Conservation (phyloP, 495 filamentous ascomycete species). For the Trichoderma reesei region DNA sequence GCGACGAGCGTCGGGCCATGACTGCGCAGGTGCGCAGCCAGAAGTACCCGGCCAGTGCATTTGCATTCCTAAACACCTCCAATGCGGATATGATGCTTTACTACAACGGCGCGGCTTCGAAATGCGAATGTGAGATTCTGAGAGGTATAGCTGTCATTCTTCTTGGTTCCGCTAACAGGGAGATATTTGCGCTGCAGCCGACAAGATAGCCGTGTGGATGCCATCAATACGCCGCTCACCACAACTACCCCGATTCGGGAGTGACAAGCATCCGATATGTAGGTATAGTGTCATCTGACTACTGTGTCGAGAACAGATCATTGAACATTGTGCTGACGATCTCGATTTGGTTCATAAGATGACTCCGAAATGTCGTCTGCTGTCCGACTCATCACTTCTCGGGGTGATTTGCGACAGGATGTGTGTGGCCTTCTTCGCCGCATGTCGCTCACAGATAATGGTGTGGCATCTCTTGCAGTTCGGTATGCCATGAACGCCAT, state of each 20-base stretch:
- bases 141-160: background rate
- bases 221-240: background rate
- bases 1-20: background rate
- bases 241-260: background rate
- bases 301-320: background rate
- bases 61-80: background rate
- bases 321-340: background rate
- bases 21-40: background rate
- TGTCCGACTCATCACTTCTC: background rate
- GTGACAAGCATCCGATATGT: background rate
- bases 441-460: background rate
- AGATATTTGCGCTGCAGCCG: background rate
- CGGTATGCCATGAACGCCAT: slow-evolving; percentile 3
- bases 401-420: background rate
- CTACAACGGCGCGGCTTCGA: background rate
- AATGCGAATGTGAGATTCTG: background rate
- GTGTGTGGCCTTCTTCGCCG: slow-evolving; percentile 1
- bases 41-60: background rate
- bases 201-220: background rate
- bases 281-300: background rate
- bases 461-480: background rate
- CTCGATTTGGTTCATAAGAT: background rate
- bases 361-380: background rate
- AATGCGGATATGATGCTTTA: background rate
- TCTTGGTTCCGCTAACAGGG: background rate